Conservation (phyloP, 1,284 basidiomycete species). For the Apiotrichum mycotoxinovorans region DNA sequence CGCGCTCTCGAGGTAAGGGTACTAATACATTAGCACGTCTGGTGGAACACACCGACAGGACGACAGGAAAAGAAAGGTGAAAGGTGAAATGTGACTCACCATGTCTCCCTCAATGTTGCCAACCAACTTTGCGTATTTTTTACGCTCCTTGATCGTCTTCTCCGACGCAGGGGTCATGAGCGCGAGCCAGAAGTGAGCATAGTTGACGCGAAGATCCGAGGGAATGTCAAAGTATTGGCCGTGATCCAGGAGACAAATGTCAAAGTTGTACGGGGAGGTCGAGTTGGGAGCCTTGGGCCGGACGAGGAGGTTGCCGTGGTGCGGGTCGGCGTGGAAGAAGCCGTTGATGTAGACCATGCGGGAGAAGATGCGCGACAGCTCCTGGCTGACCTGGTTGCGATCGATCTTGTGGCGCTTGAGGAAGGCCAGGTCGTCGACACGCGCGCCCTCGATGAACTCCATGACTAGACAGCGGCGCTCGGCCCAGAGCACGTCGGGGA, state of each 20-base stretch:
- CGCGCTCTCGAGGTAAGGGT: conserved; percentile 72
- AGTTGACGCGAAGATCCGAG: conserved; percentile 62
- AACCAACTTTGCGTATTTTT: conserved; percentile 79
- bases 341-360: conserved; percentile 97
- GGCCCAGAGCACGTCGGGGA: conserved; percentile 81
- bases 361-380: conserved; percentile 75
- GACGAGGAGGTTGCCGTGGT: conserved; percentile 81
- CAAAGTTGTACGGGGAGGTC: conserved; percentile 84
- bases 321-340: conserved; percentile 50
- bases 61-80: too few species aligned
- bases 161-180: conserved; percentile 70
- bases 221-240: conserved; percentile 84
- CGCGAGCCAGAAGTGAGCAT: conserved; percentile 71
- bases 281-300: conserved; percentile 64
- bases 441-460: conserved; percentile 82
- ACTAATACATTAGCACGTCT: too few species aligned
- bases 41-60: too few species aligned
- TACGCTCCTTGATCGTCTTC: conserved; percentile 61
- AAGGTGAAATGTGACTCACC: conserved; percentile 60
- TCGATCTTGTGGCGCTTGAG: conserved; percentile 82
- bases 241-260: conserved; percentile 87
- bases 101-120: conserved; percentile 84
- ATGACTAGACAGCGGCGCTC: conserved; percentile 85
- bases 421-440: conserved; percentile 85
- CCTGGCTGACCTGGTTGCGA: conserved; percentile 86